A percentile compares a stretch with the other conserved stretches of the same genome.
These are phyloP conservation scores for Juncus inflexus DNA, from an alignment of 176 grass and related monocot genomes.

Conservation along the genomic window DNA sequence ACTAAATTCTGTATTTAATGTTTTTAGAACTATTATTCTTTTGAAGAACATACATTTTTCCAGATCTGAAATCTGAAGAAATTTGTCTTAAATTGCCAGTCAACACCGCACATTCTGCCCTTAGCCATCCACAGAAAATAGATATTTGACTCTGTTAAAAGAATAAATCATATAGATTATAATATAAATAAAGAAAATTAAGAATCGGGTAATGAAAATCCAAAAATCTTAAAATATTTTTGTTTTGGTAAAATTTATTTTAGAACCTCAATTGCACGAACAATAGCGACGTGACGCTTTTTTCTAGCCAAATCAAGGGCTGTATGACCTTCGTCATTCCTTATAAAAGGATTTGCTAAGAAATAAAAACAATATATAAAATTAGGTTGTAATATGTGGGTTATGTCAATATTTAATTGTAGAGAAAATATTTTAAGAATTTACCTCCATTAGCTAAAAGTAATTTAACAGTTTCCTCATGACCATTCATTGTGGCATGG, in stretches of 20 bases:
- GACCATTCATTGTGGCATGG: constrained; percentile 88
- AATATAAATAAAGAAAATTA: background rate
- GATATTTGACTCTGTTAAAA: constrained; percentile 46
- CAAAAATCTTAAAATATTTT: too few relatives aligned
- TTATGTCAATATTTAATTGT: background rate
- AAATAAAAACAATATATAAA: background rate
- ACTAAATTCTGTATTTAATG: too few relatives aligned
- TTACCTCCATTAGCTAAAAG: constrained; percentile 86
- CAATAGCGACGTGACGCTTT: constrained; percentile 63
- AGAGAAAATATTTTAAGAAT: background rate
- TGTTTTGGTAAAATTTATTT: background rate
- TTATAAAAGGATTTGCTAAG: constrained; percentile 73
- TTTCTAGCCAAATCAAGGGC: constrained; percentile 93
- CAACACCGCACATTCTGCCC: constrained; percentile 55
- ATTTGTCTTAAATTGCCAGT: constrained; percentile 54
- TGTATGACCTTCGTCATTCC: constrained; percentile 74
- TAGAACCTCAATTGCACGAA: constrained; percentile 85
- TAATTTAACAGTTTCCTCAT: constrained; percentile 59
- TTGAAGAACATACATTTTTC: constrained; percentile 53
- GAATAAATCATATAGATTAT: background rate
- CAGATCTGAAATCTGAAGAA: constrained; percentile 59
- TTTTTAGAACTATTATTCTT: too few relatives aligned
- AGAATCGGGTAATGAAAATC: too few relatives aligned
- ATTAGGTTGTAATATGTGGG: background rate
- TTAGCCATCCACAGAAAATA: constrained; percentile 82